Conservation (phyloP, 2,329 filamentous ascomycete genomes). For the Samsoniella hepiali region DNA sequence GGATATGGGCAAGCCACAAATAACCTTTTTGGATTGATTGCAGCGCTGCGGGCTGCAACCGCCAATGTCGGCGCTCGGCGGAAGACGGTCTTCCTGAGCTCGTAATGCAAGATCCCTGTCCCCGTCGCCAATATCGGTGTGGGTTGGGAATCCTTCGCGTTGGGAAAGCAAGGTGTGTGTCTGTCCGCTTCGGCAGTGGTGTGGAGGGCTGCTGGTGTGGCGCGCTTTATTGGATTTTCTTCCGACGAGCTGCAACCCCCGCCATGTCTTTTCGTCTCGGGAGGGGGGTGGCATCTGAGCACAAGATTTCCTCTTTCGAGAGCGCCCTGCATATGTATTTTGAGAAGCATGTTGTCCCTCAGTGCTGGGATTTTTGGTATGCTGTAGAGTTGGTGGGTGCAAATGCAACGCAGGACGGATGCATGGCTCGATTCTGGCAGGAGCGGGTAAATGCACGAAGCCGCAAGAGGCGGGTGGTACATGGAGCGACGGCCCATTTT, state of each 20-base stretch:
- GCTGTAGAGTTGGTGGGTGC: too few relatives aligned
- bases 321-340: not conserved
- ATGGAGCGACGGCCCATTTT: not conserved
- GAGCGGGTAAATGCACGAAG: constrained; percentile 2
- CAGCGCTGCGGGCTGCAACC: not conserved
- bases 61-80: constrained; percentile 1
- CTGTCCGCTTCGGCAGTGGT: not conserved
- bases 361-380: too few relatives aligned
- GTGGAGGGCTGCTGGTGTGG: not conserved
- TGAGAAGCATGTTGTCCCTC: too few relatives aligned
- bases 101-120: not conserved
- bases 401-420: not conserved
- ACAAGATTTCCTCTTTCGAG: not conserved
- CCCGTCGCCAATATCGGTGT: not conserved
- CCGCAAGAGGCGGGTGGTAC: not conserved
- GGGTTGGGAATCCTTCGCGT: not conserved
- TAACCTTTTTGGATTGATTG: not conserved
- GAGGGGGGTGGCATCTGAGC: not conserved
- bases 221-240: constrained; percentile 2
- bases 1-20: constrained; percentile 4
- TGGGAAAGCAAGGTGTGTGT: not conserved
- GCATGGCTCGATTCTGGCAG: not conserved
- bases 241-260: not conserved
- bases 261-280: not conserved
- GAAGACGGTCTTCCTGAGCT: not conserved